phyloP scores from a whole-genome alignment of 306 rosid species.

The Fragaria vesca region DNA sequence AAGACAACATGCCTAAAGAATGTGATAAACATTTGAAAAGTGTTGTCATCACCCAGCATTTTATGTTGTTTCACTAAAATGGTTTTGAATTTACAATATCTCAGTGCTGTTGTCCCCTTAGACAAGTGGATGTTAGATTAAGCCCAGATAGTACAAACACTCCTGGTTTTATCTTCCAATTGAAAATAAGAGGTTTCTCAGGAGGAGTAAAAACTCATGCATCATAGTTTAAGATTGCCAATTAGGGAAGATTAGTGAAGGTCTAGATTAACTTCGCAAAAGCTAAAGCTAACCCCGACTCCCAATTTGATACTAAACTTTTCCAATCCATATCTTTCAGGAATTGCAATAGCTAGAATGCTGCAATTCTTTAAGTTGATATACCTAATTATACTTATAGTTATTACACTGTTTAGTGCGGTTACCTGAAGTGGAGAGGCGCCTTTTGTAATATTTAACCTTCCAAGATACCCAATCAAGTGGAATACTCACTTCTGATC shows the following conservation, averaged over 20 bases:
- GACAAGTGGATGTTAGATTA: neutral
- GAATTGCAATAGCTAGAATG: neutral
- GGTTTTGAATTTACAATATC: neutral
- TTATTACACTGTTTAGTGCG: neutral
- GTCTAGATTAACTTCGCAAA: too few species aligned
- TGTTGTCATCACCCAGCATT: neutral
- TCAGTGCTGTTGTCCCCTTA: neutral
- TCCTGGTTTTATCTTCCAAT: neutral
- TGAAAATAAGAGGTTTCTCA: too few species aligned
- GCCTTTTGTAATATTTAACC: neutral
- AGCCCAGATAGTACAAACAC: neutral
- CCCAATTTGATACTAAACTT: too few species aligned
- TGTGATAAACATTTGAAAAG: neutral
- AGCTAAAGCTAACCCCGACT: too few species aligned
- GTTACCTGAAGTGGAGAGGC: neutral
- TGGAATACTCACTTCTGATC: neutral
- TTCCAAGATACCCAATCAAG: neutral
- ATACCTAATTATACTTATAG: neutral
- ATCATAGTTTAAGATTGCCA: too few species aligned
- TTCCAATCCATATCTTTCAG: too few species aligned
- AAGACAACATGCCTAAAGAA: neutral
- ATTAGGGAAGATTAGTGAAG: too few species aligned
- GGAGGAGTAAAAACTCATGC: too few species aligned
- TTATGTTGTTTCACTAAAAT: neutral
- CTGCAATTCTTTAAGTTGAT: neutral